Percentiles rank a stretch among this genome's conserved stretches.
Evolutionary conservation across 805 yeast genomes (phyloP).

Genomic region (Metschnikowia reukaufii): DNA sequence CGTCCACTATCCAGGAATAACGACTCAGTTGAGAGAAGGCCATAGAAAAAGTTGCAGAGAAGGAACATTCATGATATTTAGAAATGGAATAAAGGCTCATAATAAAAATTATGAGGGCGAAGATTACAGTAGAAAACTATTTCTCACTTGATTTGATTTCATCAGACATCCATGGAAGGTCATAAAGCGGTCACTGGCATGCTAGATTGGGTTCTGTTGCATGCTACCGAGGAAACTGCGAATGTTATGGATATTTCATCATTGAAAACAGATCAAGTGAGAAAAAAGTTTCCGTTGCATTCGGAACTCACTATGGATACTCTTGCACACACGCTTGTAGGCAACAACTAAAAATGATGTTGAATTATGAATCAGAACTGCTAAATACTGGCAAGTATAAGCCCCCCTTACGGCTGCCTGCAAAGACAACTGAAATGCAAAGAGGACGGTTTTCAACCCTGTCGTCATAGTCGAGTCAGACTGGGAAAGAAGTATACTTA

Average conservation of each 20-base stretch:
- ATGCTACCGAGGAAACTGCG: conserved; percentile 97
- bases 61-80: no score
- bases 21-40: no score
- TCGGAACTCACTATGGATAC: conserved; percentile 9
- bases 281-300: background rate
- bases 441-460: conserved; percentile 60
- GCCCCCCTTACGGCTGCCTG: conserved; percentile 47
- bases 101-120: background rate
- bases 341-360: conserved; percentile 16
- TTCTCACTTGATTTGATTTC: conserved; percentile 12
- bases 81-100: background rate
- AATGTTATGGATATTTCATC: conserved; percentile 81
- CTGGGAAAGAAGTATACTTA: conserved; percentile 85
- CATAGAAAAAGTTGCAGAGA: no score
- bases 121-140: background rate
- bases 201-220: conserved; percentile 82
- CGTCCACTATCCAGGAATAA: no score
- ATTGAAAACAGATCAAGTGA: conserved; percentile 37
- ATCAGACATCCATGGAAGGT: conserved; percentile 96
- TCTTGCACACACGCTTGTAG: conserved; percentile 31
- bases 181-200: conserved; percentile 80
- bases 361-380: conserved; percentile 55
- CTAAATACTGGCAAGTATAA: conserved; percentile 86
- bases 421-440: conserved; percentile 38
- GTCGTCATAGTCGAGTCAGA: conserved; percentile 93